Evolutionary conservation across 1,284 basidiomycete genomes (phyloP).

Genomic region (Ustilago vetiveriae): DNA sequence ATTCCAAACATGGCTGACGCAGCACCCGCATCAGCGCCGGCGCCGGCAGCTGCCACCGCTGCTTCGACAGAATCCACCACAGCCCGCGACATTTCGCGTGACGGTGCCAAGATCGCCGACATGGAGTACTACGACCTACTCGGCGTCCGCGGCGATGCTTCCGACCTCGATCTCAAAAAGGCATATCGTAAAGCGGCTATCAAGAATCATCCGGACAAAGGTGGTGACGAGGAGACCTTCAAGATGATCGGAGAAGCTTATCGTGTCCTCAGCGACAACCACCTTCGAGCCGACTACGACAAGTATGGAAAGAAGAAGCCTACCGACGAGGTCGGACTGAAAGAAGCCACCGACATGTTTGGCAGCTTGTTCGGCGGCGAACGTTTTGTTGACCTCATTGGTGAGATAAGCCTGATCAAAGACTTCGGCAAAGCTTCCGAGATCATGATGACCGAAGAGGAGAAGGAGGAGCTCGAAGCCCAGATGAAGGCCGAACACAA

Average conservation of each 20-base stretch:
- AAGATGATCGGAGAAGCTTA: constrained; percentile 73
- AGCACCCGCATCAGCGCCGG: constrained; percentile 24
- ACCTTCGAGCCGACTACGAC: constrained; percentile 89
- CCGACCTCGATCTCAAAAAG: constrained; percentile 86
- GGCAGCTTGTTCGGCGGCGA: constrained; percentile 67
- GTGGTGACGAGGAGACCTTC: constrained; percentile 64
- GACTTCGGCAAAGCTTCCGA: constrained; percentile 68
- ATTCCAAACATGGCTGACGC: constrained; percentile 33
- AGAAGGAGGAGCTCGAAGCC: constrained; percentile 84
- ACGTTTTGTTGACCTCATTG: constrained; percentile 65
- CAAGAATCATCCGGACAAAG: constrained; percentile 74
- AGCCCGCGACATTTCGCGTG: constrained; percentile 59
- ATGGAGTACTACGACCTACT: constrained; percentile 68
- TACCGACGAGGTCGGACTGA: constrained; percentile 65
- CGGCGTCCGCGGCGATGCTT: constrained; percentile 62
- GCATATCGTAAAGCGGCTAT: constrained; percentile 95
- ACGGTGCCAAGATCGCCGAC: constrained; percentile 64
- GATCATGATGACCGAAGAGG: constrained; percentile 79
- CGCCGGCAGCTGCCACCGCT: constrained; percentile 6
- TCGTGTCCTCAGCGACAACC: constrained; percentile 70
- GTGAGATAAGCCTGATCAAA: constrained; percentile 66
- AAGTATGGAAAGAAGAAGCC: constrained; percentile 83
- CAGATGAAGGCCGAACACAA: constrained; percentile 71
- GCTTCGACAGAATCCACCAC: constrained; percentile 26
- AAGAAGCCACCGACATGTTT: constrained; percentile 67